Percentiles rank a stretch among this genome's conserved stretches.
Evolutionary conservation across 331 rosid species (phyloP).

Genomic region (Pyrus hybrid): DNA sequence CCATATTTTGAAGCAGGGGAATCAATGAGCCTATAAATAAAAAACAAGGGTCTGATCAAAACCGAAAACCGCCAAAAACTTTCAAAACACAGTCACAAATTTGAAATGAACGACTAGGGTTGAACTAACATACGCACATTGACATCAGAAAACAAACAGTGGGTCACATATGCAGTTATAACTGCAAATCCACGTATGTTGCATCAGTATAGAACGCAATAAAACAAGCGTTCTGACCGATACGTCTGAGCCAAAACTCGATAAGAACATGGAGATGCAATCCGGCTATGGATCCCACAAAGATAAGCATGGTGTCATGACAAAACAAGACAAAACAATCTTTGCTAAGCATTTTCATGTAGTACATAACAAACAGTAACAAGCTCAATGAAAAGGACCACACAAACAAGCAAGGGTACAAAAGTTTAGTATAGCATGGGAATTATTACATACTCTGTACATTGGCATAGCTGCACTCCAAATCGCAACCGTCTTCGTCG

Average conservation of each 20-base stretch:
- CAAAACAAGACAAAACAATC: slow-evolving; percentile 17
- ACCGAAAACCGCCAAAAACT: slow-evolving; percentile 5
- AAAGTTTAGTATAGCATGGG: neutral
- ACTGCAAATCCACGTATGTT: neutral
- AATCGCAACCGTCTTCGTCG: slow-evolving; percentile 29
- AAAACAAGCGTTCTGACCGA: neutral
- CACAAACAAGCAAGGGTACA: slow-evolving; percentile 28
- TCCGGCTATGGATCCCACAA: slow-evolving; percentile 62
- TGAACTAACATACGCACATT: slow-evolving; percentile 18
- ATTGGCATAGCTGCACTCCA: slow-evolving; percentile 80
- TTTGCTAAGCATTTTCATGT: neutral
- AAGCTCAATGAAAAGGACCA: slow-evolving; percentile 33
- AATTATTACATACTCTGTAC: slow-evolving; percentile 69
- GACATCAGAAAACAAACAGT: slow-evolving; percentile 19
- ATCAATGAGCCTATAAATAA: neutral
- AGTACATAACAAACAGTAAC: neutral
- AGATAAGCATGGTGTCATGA: slow-evolving; percentile 21
- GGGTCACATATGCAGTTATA: slow-evolving; percentile 35
- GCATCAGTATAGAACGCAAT: neutral
- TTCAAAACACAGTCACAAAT: slow-evolving; percentile 4
- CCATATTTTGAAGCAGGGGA: neutral
- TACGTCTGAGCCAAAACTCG: neutral
- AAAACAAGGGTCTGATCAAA: neutral
- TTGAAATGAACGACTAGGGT: slow-evolving; percentile 1
- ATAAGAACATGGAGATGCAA: neutral